Evolutionary conservation across 257 asterid species (phyloP).

Genomic region (Solanum stenotomum): DNA sequence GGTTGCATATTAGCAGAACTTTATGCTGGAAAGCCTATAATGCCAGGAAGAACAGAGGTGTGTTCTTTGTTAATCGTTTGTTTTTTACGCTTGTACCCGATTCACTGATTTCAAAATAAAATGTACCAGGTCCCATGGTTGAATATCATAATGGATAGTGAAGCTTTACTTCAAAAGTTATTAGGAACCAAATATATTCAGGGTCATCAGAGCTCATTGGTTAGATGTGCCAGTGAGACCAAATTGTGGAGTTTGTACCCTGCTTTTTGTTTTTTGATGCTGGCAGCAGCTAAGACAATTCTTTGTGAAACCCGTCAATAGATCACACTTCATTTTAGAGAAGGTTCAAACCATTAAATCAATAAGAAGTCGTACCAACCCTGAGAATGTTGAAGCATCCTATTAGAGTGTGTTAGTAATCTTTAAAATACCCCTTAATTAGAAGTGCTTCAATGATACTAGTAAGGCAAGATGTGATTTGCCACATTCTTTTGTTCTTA

Average conservation of each 20-base stretch:
- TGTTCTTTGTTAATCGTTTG: neutral
- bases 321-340: neutral
- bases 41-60: conserved; percentile 99
- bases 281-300: neutral
- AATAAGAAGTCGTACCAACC: neutral
- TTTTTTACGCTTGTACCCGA: neutral
- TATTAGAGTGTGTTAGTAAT: neutral
- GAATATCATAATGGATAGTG: neutral
- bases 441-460: neutral
- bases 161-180: neutral
- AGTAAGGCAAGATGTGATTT: neutral
- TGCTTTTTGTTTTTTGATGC: neutral
- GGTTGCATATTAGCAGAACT: conserved; percentile 94
- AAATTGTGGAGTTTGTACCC: neutral
- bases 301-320: neutral
- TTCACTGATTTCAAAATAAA: neutral
- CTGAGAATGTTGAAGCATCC: neutral
- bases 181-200: neutral
- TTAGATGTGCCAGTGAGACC: neutral
- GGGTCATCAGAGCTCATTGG: neutral
- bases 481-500: neutral
- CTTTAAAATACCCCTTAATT: neutral
- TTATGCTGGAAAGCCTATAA: conserved; percentile 91
- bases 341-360: neutral
- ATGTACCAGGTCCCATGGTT: neutral